Conservation (phyloP, 75 land plant species). For the Azolla pinnata region DNA sequence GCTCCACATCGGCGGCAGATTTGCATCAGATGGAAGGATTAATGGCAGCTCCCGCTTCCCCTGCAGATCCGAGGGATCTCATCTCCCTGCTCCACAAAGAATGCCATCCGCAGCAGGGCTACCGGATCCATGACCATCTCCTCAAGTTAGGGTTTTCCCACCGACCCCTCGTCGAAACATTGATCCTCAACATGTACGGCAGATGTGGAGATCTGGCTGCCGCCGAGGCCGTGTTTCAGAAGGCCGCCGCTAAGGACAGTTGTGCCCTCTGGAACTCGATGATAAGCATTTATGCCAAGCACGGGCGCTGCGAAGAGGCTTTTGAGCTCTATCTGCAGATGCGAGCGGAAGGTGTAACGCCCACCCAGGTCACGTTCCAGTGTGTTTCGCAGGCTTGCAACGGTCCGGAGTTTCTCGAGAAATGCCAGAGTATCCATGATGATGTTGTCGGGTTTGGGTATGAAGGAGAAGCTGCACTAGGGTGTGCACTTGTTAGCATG, state of each 20-base stretch:
- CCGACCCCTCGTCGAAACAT: constrained; percentile 12
- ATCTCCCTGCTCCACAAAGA: no score
- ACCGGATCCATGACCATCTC: no score
- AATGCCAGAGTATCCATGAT: constrained; percentile 13
- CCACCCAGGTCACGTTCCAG: constrained; percentile 7
- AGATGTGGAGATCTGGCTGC: constrained; percentile 10
- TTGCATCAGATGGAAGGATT: no score
- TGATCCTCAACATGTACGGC: constrained; percentile 13
- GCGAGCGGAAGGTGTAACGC: neutral
- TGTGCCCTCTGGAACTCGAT: constrained; percentile 17
- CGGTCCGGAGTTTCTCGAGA: constrained; percentile 5
- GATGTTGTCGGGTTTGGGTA: neutral
- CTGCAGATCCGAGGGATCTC: no score
- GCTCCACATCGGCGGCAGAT: no score
- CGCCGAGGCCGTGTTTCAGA: constrained; percentile 8
- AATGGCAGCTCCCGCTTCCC: no score
- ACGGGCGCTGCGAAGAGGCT: neutral
- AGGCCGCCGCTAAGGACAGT: constrained; percentile 5
- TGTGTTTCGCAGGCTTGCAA: constrained; percentile 9
- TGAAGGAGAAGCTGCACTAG: neutral
- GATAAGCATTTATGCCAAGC: constrained; percentile 8
- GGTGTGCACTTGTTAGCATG: constrained; percentile 19
- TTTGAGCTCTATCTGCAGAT: constrained; percentile 8
- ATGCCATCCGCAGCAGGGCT: no score
- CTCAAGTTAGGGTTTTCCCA: constrained; percentile 10